Percentiles rank a stretch among this genome's conserved stretches.
phyloP scores from a whole-genome alignment of 164 flowering plant species.

The Vitis rupestris region DNA sequence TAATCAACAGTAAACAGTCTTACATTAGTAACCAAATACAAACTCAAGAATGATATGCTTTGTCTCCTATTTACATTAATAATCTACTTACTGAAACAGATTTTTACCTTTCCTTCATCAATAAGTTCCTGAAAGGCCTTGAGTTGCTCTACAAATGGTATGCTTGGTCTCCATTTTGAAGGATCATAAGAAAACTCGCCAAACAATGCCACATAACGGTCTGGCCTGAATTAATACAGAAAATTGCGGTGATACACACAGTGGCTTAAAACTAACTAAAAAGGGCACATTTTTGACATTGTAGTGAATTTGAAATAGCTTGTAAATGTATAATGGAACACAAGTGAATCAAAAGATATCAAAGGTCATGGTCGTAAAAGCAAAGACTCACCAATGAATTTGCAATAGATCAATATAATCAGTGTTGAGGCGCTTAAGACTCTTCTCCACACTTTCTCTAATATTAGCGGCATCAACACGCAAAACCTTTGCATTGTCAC shows the following conservation, averaged over 20 bases:
- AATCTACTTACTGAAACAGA: not conserved
- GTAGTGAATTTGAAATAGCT: too few species aligned
- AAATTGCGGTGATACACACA: not conserved
- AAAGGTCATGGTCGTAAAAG: too few species aligned
- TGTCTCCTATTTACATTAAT: too few species aligned
- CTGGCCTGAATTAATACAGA: conserved; percentile 65
- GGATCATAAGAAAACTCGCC: conserved; percentile 71
- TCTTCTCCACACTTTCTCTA: conserved; percentile 92
- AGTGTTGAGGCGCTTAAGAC: conserved; percentile 81
- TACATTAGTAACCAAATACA: not conserved
- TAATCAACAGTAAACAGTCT: not conserved
- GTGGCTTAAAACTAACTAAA: not conserved
- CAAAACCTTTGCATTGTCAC: conserved; percentile 66
- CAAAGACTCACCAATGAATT: conserved; percentile 78
- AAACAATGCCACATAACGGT: conserved; percentile 86
- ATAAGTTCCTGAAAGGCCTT: conserved; percentile 80
- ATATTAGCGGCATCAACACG: conserved; percentile 94
- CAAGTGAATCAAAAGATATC: too few species aligned
- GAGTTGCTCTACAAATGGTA: conserved; percentile 88
- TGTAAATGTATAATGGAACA: too few species aligned
- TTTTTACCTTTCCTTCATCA: conserved; percentile 82
- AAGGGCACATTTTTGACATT: too few species aligned
- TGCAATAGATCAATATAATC: conserved; percentile 95
- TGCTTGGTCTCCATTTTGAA: conserved; percentile 84
- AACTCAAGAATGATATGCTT: not conserved